A percentile compares a stretch with the other conserved stretches of the same genome.
phyloP scores from a whole-genome alignment of 2,329 filamentous ascomycete species.

The Metarhizium brunneum region DNA sequence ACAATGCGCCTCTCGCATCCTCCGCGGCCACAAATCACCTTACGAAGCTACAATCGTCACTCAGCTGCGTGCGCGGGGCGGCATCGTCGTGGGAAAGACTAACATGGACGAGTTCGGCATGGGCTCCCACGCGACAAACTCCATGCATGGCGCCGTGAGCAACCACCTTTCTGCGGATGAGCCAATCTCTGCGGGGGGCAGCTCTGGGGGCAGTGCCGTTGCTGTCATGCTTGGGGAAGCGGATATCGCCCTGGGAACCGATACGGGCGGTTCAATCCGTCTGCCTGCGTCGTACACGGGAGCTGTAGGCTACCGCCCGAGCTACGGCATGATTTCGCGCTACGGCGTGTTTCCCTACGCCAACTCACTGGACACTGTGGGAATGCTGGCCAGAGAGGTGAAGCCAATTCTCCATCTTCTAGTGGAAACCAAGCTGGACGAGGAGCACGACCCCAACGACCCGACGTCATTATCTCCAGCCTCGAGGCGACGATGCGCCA shows the following conservation, averaged over 20 bases:
- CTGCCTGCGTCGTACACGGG: constrained; percentile 83
- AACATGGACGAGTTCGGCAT: constrained; percentile 97
- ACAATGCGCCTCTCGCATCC: constrained; percentile 72
- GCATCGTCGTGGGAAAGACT: constrained; percentile 64
- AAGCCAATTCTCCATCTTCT: constrained; percentile 41
- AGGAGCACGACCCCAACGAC: constrained; percentile 56
- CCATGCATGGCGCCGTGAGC: constrained; percentile 55
- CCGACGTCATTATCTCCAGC: constrained; percentile 58
- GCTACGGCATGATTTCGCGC: constrained; percentile 77
- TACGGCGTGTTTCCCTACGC: constrained; percentile 87
- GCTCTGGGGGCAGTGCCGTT: constrained; percentile 87
- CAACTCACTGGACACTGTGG: constrained; percentile 87
- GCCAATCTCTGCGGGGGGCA: constrained; percentile 66
- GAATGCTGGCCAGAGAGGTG: constrained; percentile 55
- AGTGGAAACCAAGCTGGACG: constrained; percentile 37
- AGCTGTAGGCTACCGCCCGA: constrained; percentile 80
- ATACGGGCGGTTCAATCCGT: constrained; percentile 84
- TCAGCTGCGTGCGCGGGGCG: constrained; percentile 54
- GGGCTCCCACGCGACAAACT: constrained; percentile 75
- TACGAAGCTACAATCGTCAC: constrained; percentile 75
- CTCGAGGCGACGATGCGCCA: constrained; percentile 43
- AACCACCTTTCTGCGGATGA: constrained; percentile 31
- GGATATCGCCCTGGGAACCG: constrained; percentile 70
- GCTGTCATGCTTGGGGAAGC: constrained; percentile 58
- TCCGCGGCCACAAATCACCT: constrained; percentile 62